A percentile compares a stretch with the other conserved stretches of the same genome.
Conservation (phyloP, 345 rosid species). For the thale cress (Arabidopsis thaliana) region DNA sequence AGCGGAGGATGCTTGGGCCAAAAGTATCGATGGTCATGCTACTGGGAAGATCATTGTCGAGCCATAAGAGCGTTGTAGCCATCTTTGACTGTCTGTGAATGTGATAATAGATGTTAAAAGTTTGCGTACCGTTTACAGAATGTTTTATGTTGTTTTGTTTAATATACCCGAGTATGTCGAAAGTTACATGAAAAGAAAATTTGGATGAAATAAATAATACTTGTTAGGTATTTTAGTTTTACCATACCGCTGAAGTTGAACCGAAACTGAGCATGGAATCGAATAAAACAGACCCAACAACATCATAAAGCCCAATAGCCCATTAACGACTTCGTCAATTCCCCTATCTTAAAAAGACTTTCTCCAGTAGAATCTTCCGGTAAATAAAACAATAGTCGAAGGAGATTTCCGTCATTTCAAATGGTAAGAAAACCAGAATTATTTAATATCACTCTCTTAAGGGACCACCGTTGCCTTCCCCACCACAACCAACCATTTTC, state of each 20-base stretch:
- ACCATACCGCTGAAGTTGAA: too few relatives aligned
- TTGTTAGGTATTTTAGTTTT: too few relatives aligned
- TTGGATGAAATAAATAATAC: neutral
- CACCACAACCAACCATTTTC: conserved; percentile 63
- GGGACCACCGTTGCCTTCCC: conserved; percentile 45
- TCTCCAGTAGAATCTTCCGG: neutral
- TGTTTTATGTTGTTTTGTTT: neutral
- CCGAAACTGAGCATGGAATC: too few relatives aligned
- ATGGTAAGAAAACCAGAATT: too few relatives aligned
- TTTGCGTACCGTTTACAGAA: neutral
- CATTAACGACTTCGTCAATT: neutral
- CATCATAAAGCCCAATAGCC: neutral
- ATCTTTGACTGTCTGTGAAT: neutral
- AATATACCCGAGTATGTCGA: too few relatives aligned
- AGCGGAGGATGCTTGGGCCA: conserved; percentile 84
- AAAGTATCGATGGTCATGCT: conserved; percentile 67
- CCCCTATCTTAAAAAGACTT: neutral
- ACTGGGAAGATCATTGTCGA: conserved; percentile 83
- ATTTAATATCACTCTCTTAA: neutral
- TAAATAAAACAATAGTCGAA: neutral
- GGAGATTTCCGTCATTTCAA: neutral
- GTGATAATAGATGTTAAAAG: conserved; percentile 4
- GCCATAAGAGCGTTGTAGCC: conserved; percentile 27
- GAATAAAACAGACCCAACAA: neutral
- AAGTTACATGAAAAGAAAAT: neutral